A percentile compares a stretch with the other conserved stretches of the same genome.
Conservation (phyloP, 768 basidiomycete species). For the Omphalotus guepiniiformis region DNA sequence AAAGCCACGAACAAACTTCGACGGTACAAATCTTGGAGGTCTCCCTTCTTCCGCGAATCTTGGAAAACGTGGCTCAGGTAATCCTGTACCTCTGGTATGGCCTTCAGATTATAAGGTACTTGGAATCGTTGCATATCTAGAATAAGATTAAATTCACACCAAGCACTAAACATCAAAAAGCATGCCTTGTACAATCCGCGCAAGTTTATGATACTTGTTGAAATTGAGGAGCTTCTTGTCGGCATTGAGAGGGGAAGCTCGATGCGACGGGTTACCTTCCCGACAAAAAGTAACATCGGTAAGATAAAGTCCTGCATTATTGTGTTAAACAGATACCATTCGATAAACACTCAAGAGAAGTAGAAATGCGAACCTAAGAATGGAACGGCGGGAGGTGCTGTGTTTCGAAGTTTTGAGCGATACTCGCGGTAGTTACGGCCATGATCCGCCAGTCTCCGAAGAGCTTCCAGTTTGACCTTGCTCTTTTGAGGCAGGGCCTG, state of each 20-base stretch:
- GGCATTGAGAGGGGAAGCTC: constrained; percentile 72
- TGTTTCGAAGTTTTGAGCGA: constrained; percentile 79
- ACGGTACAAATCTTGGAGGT: constrained; percentile 80
- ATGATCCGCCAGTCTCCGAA: constrained; percentile 88
- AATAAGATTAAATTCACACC: constrained; percentile 2
- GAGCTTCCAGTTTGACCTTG: constrained; percentile 67
- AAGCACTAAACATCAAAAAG: not conserved
- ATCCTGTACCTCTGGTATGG: constrained; percentile 84
- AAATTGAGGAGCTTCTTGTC: constrained; percentile 88
- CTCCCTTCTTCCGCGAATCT: constrained; percentile 71
- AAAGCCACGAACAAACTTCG: constrained; percentile 59
- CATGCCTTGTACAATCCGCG: constrained; percentile 76
- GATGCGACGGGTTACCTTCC: constrained; percentile 87
- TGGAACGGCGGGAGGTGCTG: constrained; percentile 88
- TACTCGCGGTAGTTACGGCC: constrained; percentile 90
- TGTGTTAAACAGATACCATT: constrained; percentile 12
- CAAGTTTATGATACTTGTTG: constrained; percentile 92
- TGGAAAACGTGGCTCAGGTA: constrained; percentile 74
- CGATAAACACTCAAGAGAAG: not conserved
- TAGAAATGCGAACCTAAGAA: constrained; percentile 68
- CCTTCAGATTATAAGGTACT: constrained; percentile 78
- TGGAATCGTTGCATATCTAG: constrained; percentile 93
- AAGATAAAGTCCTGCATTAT: constrained; percentile 65
- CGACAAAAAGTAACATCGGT: constrained; percentile 94
- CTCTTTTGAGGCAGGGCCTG: constrained; percentile 87